phyloP scores from a whole-genome alignment of 441 rosid species.

The Cnidoscolus chayamansa region DNA sequence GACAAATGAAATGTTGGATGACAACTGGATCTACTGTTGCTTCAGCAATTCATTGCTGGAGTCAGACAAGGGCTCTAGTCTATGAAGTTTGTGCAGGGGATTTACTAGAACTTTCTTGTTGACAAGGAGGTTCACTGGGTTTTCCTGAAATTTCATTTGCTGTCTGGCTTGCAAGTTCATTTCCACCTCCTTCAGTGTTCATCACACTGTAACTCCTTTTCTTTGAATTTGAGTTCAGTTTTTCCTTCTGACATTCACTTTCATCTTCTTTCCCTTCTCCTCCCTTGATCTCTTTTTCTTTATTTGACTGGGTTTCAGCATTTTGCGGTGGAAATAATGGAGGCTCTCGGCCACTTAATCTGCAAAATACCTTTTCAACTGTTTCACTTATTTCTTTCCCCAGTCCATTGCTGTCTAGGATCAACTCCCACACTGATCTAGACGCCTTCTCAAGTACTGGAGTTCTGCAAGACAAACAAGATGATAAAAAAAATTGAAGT shows the following conservation, averaged over 20 bases:
- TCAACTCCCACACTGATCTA: conserved; percentile 92
- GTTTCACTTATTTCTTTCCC: conserved; percentile 77
- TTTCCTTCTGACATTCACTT: conserved; percentile 33
- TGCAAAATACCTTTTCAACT: conserved; percentile 63
- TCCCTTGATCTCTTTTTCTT: conserved; percentile 29
- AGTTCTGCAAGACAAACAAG: conserved; percentile 39
- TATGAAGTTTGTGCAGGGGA: conserved; percentile 9
- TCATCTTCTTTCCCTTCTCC: conserved; percentile 37
- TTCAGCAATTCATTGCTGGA: neutral
- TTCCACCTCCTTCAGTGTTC: conserved; percentile 34
- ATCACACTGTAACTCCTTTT: conserved; percentile 60
- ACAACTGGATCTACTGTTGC: neutral
- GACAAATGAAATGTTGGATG: neutral
- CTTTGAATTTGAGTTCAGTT: conserved; percentile 42
- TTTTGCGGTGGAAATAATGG: conserved; percentile 51
- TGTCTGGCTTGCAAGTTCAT: conserved; percentile 30
- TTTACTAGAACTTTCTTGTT: conserved; percentile 29
- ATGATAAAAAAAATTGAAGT: neutral
- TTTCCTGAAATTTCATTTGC: conserved; percentile 25
- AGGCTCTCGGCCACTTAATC: conserved; percentile 70
- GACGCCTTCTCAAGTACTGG: conserved; percentile 92
- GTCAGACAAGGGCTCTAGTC: neutral
- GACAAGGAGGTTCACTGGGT: conserved; percentile 32
- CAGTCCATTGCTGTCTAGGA: conserved; percentile 64
- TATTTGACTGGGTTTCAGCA: conserved; percentile 31